These are phyloP conservation scores for Spirogloea muscicola DNA, from an alignment of 139 green algal genomes.

Conservation along the genomic window DNA sequence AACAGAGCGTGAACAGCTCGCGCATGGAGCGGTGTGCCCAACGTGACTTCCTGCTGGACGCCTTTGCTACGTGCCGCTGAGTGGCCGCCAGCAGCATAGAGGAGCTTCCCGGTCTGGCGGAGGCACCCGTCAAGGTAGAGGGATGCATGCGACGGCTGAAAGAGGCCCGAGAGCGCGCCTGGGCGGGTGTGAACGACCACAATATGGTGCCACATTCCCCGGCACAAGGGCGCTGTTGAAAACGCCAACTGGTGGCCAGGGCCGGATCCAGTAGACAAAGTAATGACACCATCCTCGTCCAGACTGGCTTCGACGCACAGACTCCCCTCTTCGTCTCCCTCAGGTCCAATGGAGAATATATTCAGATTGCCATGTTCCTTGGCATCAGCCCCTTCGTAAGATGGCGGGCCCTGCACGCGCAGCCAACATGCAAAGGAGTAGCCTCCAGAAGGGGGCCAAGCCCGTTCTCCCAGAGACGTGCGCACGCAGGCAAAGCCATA, in stretches of 20 bases:
- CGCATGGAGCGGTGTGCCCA: no score
- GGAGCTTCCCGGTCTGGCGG: constrained; percentile 30
- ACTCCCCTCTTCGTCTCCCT: not conserved
- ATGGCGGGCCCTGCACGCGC: constrained; percentile 6
- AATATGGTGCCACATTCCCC: constrained; percentile 31
- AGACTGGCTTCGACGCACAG: not conserved
- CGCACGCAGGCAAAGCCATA: constrained; percentile 11
- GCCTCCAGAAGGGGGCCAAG: constrained; percentile 33
- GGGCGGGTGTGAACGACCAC: constrained; percentile 30
- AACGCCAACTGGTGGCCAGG: not conserved
- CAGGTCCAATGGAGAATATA: no score
- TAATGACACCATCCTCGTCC: constrained; percentile 1
- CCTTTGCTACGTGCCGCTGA: no score
- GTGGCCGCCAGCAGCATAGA: no score
- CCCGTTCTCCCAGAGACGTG: constrained; percentile 9
- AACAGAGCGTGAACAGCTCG: no score
- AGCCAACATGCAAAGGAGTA: constrained; percentile 43
- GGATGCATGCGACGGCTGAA: constrained; percentile 22
- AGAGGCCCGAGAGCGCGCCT: constrained; percentile 5
- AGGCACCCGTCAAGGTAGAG: constrained; percentile 37
- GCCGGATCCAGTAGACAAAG: constrained; percentile 2
- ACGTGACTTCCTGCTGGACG: no score
- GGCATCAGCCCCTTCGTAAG: no score
- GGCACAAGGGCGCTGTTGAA: not conserved
- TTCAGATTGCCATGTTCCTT: no score